A percentile compares a stretch with the other conserved stretches of the same genome.
Conservation (phyloP, 2,329 filamentous ascomycete genomes). For the Aotearoamyces nothofagi region DNA sequence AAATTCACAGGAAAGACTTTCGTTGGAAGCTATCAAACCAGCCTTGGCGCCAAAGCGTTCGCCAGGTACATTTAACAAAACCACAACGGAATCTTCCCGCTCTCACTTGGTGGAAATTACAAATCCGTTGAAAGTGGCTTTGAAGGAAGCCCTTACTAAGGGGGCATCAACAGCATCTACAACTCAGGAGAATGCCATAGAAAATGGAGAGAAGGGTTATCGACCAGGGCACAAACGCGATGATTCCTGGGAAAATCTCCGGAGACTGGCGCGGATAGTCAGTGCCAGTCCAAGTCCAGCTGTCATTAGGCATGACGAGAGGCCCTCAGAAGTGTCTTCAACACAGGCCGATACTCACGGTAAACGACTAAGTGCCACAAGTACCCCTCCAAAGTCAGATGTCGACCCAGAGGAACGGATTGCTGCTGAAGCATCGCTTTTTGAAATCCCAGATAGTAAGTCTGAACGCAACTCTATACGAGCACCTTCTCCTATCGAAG, state of each 20-base stretch:
- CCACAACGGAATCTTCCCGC: too few relatives aligned
- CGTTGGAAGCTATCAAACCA: too few relatives aligned
- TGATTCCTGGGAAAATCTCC: conserved; percentile 3
- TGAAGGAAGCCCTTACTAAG: too few relatives aligned
- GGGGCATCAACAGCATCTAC: too few relatives aligned
- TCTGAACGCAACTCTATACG: conserved; percentile 11
- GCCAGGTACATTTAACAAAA: too few relatives aligned
- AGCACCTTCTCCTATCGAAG: conserved; percentile 9
- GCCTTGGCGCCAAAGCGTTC: too few relatives aligned
- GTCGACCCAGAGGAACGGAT: conserved; percentile 14
- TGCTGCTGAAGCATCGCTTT: conserved; percentile 12
- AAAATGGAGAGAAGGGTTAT: background rate
- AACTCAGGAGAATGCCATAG: too few relatives aligned
- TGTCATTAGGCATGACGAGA: too few relatives aligned
- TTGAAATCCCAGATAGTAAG: conserved; percentile 13
- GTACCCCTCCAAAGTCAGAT: conserved; percentile 10
- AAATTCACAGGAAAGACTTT: too few relatives aligned
- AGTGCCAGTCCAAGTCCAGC: conserved; percentile 2
- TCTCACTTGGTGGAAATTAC: too few relatives aligned
- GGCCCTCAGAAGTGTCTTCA: conserved; percentile 3
- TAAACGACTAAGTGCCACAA: conserved; percentile 8
- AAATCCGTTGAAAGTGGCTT: too few relatives aligned
- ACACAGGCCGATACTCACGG: too few relatives aligned
- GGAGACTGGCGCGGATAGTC: background rate
- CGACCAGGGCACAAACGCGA: conserved; percentile 2